Conservation (phyloP, 2,329 filamentous ascomycete species). For the Aspergillus hiratsukae region DNA sequence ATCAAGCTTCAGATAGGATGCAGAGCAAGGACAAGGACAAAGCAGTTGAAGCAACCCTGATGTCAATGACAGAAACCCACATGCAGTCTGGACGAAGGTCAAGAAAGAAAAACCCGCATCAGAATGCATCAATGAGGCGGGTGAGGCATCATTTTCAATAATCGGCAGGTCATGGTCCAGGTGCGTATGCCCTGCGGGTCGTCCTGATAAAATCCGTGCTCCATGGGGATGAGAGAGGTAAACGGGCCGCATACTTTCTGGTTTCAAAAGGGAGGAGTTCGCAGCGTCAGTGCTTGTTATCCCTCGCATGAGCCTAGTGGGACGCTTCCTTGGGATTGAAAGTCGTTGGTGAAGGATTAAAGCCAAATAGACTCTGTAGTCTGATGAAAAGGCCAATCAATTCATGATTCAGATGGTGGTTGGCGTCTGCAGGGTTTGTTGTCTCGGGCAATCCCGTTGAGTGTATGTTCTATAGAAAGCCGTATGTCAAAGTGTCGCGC, state of each 20-base stretch:
- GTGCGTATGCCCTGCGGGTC: conserved; percentile 15
- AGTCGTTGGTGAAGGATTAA: not conserved
- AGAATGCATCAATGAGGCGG: conserved; percentile 6
- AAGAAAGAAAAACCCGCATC: conserved; percentile 2
- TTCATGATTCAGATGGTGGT: not conserved
- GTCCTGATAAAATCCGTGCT: conserved; percentile 8
- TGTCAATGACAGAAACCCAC: conserved; percentile 2
- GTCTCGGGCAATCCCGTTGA: not conserved
- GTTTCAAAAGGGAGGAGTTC: conserved; percentile 17
- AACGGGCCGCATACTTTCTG: conserved; percentile 20
- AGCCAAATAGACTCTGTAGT: not conserved
- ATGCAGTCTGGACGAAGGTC: conserved; percentile 3
- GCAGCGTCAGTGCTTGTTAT: conserved; percentile 8
- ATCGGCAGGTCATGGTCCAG: conserved; percentile 9
- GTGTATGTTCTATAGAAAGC: not conserved
- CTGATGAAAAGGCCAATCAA: not conserved
- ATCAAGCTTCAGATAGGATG: not conserved
- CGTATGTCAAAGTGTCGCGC: not conserved
- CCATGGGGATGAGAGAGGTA: conserved; percentile 8
- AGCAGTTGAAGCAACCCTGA: not conserved
- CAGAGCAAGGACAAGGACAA: conserved; percentile 1
- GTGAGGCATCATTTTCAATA: conserved; percentile 25
- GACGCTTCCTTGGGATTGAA: conserved; percentile 1
- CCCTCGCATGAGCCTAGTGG: conserved; percentile 15
- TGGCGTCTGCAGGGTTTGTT: not conserved